Percentiles rank a stretch among this genome's conserved stretches.
Conservation (phyloP, 1,139 yeast genomes). For the Debaryomyces sp. region DNA sequence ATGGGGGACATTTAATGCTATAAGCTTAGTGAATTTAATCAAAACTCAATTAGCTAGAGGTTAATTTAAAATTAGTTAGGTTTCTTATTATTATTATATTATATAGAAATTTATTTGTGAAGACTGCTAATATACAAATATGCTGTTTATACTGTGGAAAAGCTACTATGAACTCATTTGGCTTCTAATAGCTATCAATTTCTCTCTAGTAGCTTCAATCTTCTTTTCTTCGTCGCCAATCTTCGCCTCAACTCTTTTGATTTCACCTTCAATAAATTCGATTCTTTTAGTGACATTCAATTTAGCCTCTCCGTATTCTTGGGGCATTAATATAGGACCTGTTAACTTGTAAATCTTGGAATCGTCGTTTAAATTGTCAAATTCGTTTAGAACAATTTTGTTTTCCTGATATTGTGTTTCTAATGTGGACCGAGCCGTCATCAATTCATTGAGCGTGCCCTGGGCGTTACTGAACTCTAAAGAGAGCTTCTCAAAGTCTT, state of each 20-base stretch:
- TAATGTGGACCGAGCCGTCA: constrained; percentile 64
- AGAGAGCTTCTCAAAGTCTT: constrained; percentile 44
- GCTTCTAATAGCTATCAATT: constrained; percentile 47
- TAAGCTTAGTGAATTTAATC: constrained; percentile 66
- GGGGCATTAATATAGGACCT: constrained; percentile 91
- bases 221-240: constrained; percentile 54
- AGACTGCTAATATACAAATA: constrained; percentile 6
- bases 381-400: constrained; percentile 85
- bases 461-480: constrained; percentile 42
- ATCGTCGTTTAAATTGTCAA: constrained; percentile 56
- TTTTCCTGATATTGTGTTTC: constrained; percentile 90
- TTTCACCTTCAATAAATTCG: constrained; percentile 81
- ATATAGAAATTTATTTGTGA: constrained; percentile 1
- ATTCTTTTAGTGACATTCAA: constrained; percentile 83
- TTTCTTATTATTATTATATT: constrained; percentile 2
- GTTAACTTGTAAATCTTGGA: constrained; percentile 84
- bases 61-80: constrained; percentile 19
- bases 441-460: constrained; percentile 44
- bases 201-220: constrained; percentile 52
- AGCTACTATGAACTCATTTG: constrained; percentile 15
- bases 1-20: constrained; percentile 73
- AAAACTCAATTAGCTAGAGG: constrained; percentile 74
- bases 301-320: constrained; percentile 79
- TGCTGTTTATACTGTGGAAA: neutral
- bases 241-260: constrained; percentile 64